Base-by-base conservation (phyloP, 345 rosid genomes). In the Gossypium raimondii region DNA sequence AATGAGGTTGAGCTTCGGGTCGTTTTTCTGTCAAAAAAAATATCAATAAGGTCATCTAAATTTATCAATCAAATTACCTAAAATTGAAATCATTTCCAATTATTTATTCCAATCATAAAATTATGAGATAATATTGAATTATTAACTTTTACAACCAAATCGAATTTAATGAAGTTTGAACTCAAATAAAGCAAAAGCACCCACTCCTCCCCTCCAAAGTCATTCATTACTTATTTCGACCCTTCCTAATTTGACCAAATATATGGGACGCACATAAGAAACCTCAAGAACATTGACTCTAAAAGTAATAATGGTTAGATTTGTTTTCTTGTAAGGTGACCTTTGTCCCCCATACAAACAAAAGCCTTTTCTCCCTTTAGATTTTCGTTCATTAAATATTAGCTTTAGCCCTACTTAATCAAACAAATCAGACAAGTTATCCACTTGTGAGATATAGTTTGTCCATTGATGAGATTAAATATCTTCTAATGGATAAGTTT, bases 161-260 rank as follows among this genome's bases (percentile, higher is more conserved):
- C 41, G 6, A 34, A 5, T 34, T 34, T 34, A 34, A 34, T 7
- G 41, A 34, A 34, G 41, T 34, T 34, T 34, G 7, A 34, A 34
- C 41, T 34, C 41, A 34, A 34, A 34, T 60, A 75, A 70, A 43
- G 70, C 72, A 72, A 79, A 73, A 43, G 34, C 73, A 61, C 67
- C 44, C 77, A 68, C 81, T 70, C 1, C 41, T 5, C 41, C 41
- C 25, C 60, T 3, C 24, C 6, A 53, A 53, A 55, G 67, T 73
- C 70, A 78, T 78, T 78, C 85, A 67, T 56, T 80, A 70, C 76
- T 84, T 77, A 82, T 74, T 73, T 72, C 57, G 12, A 34, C 45
- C 57, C 57, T 47, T 70, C 70, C 74, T 68, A 77, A 73, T 60
- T 34, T 52, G 72, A 73, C 56, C 62, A n/a, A 73, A 43, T 48